phyloP scores from a whole-genome alignment of 2,329 filamentous ascomycete species.

The Trichoderma atrobrunneum region DNA sequence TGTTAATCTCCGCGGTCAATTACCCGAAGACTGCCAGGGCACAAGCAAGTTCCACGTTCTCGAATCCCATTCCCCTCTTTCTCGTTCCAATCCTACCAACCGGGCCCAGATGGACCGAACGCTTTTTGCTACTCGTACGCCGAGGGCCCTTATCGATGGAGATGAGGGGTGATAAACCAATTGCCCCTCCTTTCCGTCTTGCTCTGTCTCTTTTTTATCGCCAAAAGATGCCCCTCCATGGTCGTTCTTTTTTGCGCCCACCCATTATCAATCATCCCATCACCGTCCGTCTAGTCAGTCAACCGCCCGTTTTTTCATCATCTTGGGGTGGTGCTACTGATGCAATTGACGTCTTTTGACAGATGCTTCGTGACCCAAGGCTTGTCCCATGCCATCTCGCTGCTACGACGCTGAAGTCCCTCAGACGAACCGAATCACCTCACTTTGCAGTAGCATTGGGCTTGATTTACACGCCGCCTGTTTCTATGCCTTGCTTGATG shows the following conservation, averaged over 20 bases:
- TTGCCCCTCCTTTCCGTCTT: slow-evolving; percentile 14
- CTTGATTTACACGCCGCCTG: not conserved
- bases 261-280: slow-evolving; percentile 1
- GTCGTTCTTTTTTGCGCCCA: not conserved
- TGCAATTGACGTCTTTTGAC: slow-evolving; percentile 3
- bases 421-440: not conserved
- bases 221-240: slow-evolving; percentile 2
- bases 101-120: slow-evolving; percentile 2
- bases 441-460: not conserved
- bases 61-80: not conserved
- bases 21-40: not conserved
- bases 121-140: not conserved
- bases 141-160: slow-evolving; percentile 14
- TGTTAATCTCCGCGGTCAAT: not conserved
- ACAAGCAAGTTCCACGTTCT: not conserved
- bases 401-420: not conserved
- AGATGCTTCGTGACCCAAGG: not conserved
- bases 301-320: not conserved
- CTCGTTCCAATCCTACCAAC: not conserved
- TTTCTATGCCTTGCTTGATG: not conserved
- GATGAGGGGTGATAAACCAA: slow-evolving; percentile 19
- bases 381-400: not conserved
- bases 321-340: not conserved
- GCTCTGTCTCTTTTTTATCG: not conserved
- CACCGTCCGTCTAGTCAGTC: not conserved